A percentile compares a stretch with the other conserved stretches of the same genome.
These are phyloP conservation scores for Radiomyces spectabilis DNA, from an alignment of 192 early-diverging fungal genomes.

Conservation along the genomic window DNA sequence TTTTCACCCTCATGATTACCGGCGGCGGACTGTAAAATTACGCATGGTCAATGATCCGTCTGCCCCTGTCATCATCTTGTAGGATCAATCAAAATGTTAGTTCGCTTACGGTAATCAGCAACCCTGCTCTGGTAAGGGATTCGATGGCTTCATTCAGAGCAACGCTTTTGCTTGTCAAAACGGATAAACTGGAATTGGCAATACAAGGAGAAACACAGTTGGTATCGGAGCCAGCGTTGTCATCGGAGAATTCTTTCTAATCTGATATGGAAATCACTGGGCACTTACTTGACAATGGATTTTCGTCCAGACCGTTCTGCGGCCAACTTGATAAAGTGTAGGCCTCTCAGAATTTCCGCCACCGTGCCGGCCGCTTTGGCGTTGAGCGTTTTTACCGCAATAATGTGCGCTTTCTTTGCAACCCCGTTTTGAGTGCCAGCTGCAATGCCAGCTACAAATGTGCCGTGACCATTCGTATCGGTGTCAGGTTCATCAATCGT, in stretches of 20 bases:
- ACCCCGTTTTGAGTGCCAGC: slow-evolving; percentile 57
- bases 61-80: too few relatives aligned
- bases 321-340: slow-evolving; percentile 26
- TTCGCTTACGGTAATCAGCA: slow-evolving; percentile 25
- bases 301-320: not conserved
- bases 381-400: slow-evolving; percentile 61
- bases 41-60: too few relatives aligned
- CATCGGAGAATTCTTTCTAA: too few relatives aligned
- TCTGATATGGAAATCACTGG: too few relatives aligned
- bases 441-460: slow-evolving; percentile 46
- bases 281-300: too few relatives aligned
- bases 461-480: slow-evolving; percentile 49
- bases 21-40: slow-evolving; percentile 28
- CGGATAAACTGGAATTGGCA: slow-evolving; percentile 31
- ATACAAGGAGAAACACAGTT: not conserved
- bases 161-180: slow-evolving; percentile 29
- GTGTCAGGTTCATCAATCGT: slow-evolving; percentile 24
- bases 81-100: not conserved
- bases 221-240: too few relatives aligned
- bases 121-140: slow-evolving; percentile 25
- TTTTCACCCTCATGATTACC: slow-evolving; percentile 30
- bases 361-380: slow-evolving; percentile 27
- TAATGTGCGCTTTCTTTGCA: slow-evolving; percentile 64
- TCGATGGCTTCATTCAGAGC: slow-evolving; percentile 36
- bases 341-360: slow-evolving; percentile 29